phyloP scores from a whole-genome alignment of 2,329 filamentous ascomycete species.

The Colletotrichum australisinense region DNA sequence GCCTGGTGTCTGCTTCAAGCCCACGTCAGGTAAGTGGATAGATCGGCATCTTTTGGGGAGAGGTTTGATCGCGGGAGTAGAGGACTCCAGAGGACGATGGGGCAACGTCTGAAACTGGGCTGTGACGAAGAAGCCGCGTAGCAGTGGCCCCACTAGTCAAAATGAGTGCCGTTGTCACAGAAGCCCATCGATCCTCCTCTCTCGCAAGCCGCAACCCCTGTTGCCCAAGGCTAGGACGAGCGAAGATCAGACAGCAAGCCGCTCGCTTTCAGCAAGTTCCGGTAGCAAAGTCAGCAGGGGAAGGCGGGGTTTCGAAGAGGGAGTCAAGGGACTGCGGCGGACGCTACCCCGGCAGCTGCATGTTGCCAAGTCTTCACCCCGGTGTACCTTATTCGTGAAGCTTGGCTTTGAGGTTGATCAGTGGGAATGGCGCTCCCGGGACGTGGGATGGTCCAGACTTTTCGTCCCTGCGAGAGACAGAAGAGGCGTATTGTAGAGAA shows the following conservation, averaged over 20 bases:
- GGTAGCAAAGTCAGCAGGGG: slow-evolving; percentile 34
- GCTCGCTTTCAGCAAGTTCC: slow-evolving; percentile 32
- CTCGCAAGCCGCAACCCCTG: neutral
- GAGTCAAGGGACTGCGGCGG: too few relatives aligned
- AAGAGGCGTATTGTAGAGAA: neutral
- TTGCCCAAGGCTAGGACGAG: slow-evolving; percentile 9
- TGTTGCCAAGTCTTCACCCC: slow-evolving; percentile 33
- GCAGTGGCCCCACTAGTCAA: slow-evolving; percentile 28
- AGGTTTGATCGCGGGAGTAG: slow-evolving; percentile 19
- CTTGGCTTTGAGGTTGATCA: slow-evolving; percentile 10
- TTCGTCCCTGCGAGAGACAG: neutral
- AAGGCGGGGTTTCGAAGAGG: neutral
- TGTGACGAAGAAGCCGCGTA: slow-evolving; percentile 32
- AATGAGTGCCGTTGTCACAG: slow-evolving; percentile 15
- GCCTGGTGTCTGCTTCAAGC: neutral
- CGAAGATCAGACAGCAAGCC: slow-evolving; percentile 30
- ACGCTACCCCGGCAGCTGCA: neutral
- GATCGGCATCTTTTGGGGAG: slow-evolving; percentile 12
- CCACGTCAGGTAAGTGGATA: neutral
- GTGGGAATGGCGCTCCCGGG: neutral
- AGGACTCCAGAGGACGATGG: neutral
- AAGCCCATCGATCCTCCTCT: neutral
- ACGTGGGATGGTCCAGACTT: neutral
- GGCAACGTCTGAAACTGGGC: slow-evolving; percentile 30
- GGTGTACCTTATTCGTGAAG: slow-evolving; percentile 33